phyloP scores from a whole-genome alignment of 1,139 yeast genomes.

The Blastobotrys persicus region DNA sequence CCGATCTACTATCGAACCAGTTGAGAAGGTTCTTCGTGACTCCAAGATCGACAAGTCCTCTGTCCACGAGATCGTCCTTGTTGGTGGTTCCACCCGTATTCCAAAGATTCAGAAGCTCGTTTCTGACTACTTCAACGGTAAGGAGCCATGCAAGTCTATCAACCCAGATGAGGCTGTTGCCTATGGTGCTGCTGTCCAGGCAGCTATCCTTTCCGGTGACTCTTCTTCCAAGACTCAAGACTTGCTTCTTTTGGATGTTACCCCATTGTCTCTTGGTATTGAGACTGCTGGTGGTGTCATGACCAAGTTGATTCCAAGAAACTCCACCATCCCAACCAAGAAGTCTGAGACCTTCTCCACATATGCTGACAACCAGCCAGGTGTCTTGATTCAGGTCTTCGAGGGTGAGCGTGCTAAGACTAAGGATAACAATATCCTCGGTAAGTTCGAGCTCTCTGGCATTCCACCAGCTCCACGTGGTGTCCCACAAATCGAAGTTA shows the following conservation, averaged over 20 bases:
- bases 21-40: constrained; percentile 87
- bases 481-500: constrained; percentile 92
- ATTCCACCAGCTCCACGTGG: constrained; percentile 99
- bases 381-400: constrained; percentile 91
- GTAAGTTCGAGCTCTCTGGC: constrained; percentile 92
- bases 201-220: constrained; percentile 92
- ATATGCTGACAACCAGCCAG: constrained; percentile 96
- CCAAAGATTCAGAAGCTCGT: constrained; percentile 97
- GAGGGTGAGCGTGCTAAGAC: constrained; percentile 98
- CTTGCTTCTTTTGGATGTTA: constrained; percentile 83
- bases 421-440: constrained; percentile 90
- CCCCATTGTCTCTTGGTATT: constrained; percentile 92
- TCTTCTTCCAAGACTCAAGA: constrained; percentile 75
- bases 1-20: constrained; percentile 89
- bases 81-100: constrained; percentile 98
- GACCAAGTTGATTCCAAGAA: constrained; percentile 96
- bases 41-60: constrained; percentile 80
- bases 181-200: constrained; percentile 97
- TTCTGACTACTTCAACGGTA: constrained; percentile 84
- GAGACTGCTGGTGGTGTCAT: constrained; percentile 98
- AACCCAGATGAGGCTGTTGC: constrained; percentile 99
- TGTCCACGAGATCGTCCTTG: constrained; percentile 87
- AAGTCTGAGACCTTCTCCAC: constrained; percentile 90
- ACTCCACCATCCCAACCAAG: constrained; percentile 95
- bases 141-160: constrained; percentile 92